Evolutionary conservation across 257 asterid genomes (phyloP).

Genomic region (Schizonepeta tenuifolia): DNA sequence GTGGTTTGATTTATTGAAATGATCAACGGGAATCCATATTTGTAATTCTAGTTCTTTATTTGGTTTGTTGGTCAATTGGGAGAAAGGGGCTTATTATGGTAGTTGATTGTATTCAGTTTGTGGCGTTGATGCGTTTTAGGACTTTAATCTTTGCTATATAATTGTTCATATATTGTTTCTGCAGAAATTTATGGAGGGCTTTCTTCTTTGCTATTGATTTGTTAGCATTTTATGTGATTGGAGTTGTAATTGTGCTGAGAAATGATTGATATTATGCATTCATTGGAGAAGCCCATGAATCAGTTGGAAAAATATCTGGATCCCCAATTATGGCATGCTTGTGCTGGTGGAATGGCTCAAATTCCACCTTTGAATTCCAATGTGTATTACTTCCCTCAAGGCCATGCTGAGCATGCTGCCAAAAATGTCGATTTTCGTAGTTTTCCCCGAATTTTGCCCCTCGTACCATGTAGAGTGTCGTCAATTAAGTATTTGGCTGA

Average conservation of each 20-base stretch:
- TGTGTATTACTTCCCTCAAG: conserved; percentile 77
- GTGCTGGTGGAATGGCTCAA: conserved; percentile 85
- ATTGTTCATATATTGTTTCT: conserved; percentile 1
- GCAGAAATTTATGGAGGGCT: conserved; percentile 33
- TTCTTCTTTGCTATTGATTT: neutral
- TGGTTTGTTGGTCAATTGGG: neutral
- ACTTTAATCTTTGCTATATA: conserved; percentile 16
- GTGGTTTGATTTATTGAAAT: conserved; percentile 14
- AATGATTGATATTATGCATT: conserved; percentile 61
- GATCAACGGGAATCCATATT: neutral
- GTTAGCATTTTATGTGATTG: conserved; percentile 11
- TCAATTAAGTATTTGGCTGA: conserved; percentile 68
- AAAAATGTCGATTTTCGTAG: conserved; percentile 50
- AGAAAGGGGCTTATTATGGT: neutral
- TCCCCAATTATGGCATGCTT: conserved; percentile 80
- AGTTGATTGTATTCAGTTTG: neutral
- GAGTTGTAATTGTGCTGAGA: neutral
- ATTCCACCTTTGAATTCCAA: conserved; percentile 56
- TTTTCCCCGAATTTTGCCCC: conserved; percentile 51
- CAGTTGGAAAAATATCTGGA: conserved; percentile 56
- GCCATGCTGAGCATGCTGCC: conserved; percentile 67
- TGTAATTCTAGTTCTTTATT: conserved; percentile 18
- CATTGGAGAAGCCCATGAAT: conserved; percentile 45
- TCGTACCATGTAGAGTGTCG: conserved; percentile 47
- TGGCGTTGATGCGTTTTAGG: neutral